A percentile compares a stretch with the other conserved stretches of the same genome.
Evolutionary conservation across 1,284 basidiomycete genomes (phyloP).

Genomic region (Exobasidium rhododendri): DNA sequence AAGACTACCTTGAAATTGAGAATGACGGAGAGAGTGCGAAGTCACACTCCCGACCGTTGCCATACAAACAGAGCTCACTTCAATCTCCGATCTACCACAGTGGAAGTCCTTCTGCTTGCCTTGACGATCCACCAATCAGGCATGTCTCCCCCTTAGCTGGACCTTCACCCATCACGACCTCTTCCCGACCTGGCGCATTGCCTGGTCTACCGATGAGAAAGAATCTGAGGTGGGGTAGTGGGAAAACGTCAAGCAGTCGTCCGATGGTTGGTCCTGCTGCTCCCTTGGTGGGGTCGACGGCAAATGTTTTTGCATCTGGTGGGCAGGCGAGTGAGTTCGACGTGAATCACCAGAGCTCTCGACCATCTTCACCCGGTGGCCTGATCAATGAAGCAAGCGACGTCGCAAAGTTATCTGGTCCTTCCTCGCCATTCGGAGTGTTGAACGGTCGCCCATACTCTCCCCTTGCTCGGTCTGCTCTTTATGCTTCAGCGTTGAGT

Average conservation of each 20-base stretch:
- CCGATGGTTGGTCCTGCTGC: slow-evolving; percentile 17
- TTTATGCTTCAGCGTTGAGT: neutral
- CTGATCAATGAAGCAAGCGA: too few species aligned
- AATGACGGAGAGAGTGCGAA: neutral
- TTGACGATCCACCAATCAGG: neutral
- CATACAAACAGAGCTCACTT: neutral
- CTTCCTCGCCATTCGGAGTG: neutral
- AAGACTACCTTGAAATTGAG: slow-evolving; percentile 3
- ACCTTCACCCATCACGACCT: slow-evolving; percentile 20
- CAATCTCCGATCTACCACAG: neutral
- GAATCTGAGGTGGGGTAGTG: slow-evolving; percentile 51
- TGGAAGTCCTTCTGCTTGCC: neutral
- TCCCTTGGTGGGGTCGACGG: slow-evolving; percentile 1
- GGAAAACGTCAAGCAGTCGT: slow-evolving; percentile 43
- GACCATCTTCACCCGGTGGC: too few species aligned
- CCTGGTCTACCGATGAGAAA: slow-evolving; percentile 47
- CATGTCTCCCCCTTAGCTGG: slow-evolving; percentile 34
- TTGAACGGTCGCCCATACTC: neutral
- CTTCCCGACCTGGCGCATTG: slow-evolving; percentile 14
- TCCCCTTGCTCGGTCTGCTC: neutral
- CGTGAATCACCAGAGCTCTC: too few species aligned
- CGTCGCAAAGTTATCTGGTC: neutral
- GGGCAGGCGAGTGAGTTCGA: too few species aligned
- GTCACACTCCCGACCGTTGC: neutral
- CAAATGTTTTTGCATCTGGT: too few species aligned